These are phyloP conservation scores for Cinnamomum chago DNA, from an alignment of 164 flowering plant species.

Conservation along the genomic window DNA sequence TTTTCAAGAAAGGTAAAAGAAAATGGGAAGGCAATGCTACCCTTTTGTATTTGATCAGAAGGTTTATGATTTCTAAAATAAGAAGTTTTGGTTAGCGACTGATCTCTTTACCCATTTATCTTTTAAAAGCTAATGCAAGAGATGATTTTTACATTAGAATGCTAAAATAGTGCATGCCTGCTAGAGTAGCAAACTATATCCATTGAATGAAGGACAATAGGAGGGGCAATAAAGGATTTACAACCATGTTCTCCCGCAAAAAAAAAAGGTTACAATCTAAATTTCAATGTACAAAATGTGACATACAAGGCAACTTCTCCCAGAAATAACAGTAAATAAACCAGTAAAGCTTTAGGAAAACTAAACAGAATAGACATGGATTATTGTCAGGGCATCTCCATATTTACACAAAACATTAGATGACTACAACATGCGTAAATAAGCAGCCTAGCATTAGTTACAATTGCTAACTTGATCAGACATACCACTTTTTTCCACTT, in stretches of 20 bases:
- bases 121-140: too few species aligned
- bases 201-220: background rate
- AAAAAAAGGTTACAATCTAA: background rate
- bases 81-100: too few species aligned
- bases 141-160: too few species aligned
- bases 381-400: background rate
- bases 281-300: too few species aligned
- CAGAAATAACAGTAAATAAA: too few species aligned
- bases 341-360: background rate
- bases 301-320: too few species aligned
- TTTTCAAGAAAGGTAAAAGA: background rate
- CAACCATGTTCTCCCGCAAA: background rate
- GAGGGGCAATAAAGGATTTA: background rate
- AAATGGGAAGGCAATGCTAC: background rate
- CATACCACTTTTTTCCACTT: slow-evolving; percentile 88
- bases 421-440: background rate
- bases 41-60: too few species aligned
- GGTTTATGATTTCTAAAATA: too few species aligned
- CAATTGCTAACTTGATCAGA: slow-evolving; percentile 13
- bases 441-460: background rate
- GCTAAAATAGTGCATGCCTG: background rate
- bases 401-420: slow-evolving; percentile 3
- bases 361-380: background rate
- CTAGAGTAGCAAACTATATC: background rate
- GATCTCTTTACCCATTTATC: too few species aligned